phyloP scores from a whole-genome alignment of 371 early-diverging fungal genomes.

The Mucor racemosus region DNA sequence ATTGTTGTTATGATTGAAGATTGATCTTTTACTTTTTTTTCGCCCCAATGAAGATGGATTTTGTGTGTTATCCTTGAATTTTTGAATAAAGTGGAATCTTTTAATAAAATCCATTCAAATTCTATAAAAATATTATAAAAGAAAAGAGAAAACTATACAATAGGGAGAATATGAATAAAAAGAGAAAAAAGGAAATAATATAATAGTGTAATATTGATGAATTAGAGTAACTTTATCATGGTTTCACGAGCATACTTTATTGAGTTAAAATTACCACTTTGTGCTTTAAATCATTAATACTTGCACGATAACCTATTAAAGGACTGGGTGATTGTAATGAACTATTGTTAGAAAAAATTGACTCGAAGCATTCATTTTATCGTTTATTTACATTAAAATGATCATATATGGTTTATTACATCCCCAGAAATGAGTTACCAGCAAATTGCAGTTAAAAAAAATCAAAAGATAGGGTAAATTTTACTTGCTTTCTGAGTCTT shows the following conservation, averaged over 20 bases:
- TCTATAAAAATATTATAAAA: not conserved
- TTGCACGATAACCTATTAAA: not conserved
- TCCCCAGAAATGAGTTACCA: not conserved
- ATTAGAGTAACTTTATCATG: not conserved
- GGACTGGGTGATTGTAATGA: not conserved
- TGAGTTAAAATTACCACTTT: not conserved
- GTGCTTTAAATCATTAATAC: not conserved
- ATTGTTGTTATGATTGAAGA: conserved; percentile 3
- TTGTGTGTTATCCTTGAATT: not conserved
- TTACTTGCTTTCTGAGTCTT: not conserved
- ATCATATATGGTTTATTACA: not conserved
- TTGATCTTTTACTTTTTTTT: conserved; percentile 7
- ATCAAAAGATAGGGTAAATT: not conserved
- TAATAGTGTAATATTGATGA: not conserved
- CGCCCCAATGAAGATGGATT: not conserved
- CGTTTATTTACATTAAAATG: not conserved
- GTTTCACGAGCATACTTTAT: not conserved
- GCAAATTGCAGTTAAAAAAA: not conserved
- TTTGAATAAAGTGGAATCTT: not conserved
- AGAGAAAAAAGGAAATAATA: not conserved
- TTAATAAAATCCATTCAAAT: not conserved
- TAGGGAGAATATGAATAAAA: not conserved
- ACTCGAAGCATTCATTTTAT: no score
- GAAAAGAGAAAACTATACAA: not conserved
- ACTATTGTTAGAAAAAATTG: no score